A percentile compares a stretch with the other conserved stretches of the same genome.
These are phyloP conservation scores for Cymbidium sinense DNA, from an alignment of 106 monocot species.

Conservation along the genomic window DNA sequence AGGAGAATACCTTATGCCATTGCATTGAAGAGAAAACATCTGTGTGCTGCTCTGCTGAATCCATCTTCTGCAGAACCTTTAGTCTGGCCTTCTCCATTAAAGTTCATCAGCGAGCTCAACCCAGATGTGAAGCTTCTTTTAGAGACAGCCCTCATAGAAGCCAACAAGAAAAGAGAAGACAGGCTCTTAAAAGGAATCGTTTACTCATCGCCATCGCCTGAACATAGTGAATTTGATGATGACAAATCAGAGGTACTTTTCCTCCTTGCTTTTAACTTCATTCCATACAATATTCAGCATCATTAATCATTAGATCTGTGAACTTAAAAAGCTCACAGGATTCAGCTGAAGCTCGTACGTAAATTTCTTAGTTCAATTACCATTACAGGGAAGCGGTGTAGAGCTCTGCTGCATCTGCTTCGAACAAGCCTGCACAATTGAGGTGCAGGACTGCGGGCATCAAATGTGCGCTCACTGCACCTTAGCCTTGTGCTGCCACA, in stretches of 20 bases:
- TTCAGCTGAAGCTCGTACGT: background rate
- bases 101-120: conserved; percentile 84
- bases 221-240: conserved; percentile 49
- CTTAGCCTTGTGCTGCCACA: conserved; percentile 84
- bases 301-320: background rate
- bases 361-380: background rate
- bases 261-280: background rate
- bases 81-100: conserved; percentile 89
- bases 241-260: conserved; percentile 51
- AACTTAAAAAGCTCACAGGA: background rate
- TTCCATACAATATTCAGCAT: background rate
- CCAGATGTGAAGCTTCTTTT: conserved; percentile 65
- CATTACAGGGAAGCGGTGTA: conserved; percentile 34
- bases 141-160: conserved; percentile 76
- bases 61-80: conserved; percentile 86
- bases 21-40: conserved; percentile 67
- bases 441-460: conserved; percentile 83
- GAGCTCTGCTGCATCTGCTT: conserved; percentile 97
- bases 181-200: conserved; percentile 60
- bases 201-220: conserved; percentile 39
- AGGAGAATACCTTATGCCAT: conserved; percentile 79
- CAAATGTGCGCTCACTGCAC: conserved; percentile 96
- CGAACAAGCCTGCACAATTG: conserved; percentile 82
- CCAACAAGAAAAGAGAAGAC: conserved; percentile 79
- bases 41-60: conserved; percentile 77